Evolutionary conservation across 352 stramenopile species (phyloP).

Genomic region (Globisporangium heterothallicum): DNA sequence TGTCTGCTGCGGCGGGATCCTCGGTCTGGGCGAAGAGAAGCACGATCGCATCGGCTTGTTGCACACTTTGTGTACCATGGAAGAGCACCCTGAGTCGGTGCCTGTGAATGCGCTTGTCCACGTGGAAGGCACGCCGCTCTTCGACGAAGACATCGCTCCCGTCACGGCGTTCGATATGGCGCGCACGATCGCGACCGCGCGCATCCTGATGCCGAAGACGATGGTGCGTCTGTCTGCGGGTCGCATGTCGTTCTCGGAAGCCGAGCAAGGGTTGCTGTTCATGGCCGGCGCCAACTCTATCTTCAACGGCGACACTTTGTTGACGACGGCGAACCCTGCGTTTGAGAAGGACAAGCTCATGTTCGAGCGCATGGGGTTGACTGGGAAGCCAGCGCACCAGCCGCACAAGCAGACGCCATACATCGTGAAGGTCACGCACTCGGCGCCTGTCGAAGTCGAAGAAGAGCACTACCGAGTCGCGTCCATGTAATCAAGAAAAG

Average conservation of each 20-base stretch:
- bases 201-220: constrained; percentile 96
- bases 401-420: constrained; percentile 76
- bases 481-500: constrained; percentile 21
- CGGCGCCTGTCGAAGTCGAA: constrained; percentile 25
- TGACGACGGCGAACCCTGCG: constrained; percentile 95
- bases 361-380: constrained; percentile 94
- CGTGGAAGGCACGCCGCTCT: constrained; percentile 93
- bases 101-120: constrained; percentile 96
- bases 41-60: constrained; percentile 93
- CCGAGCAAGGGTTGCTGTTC: constrained; percentile 96
- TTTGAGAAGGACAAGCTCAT: constrained; percentile 94
- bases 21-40: constrained; percentile 94
- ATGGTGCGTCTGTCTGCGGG: constrained; percentile 96
- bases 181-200: constrained; percentile 96
- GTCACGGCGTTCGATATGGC: constrained; percentile 96
- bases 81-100: constrained; percentile 95
- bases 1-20: constrained; percentile 96
- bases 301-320: constrained; percentile 97
- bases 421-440: constrained; percentile 80
- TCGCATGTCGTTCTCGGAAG: constrained; percentile 95
- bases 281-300: constrained; percentile 98
- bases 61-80: constrained; percentile 94
- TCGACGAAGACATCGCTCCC: constrained; percentile 79
- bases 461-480: constrained; percentile 8
- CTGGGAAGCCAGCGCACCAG: constrained; percentile 94